These are phyloP conservation scores for Dactylella cylindrospora DNA, from an alignment of 2,329 filamentous ascomycete species.

Conservation along the genomic window DNA sequence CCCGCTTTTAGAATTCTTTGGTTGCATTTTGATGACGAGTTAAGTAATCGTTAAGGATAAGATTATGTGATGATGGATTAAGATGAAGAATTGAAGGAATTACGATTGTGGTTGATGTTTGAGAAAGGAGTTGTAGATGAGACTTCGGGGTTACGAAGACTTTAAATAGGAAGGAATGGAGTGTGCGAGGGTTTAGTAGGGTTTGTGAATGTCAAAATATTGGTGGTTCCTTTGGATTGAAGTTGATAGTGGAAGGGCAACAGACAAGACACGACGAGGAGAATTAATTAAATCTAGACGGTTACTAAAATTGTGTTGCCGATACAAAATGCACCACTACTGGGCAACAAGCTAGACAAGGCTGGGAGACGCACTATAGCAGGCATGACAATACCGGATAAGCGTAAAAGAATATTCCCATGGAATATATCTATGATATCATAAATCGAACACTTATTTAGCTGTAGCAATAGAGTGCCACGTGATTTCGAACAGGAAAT, in stretches of 20 bases:
- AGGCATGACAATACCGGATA: conserved; percentile 2
- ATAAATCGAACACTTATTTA: no score
- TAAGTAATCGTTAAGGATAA: neutral
- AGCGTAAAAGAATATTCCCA: neutral
- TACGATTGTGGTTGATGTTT: no score
- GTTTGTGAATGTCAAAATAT: no score
- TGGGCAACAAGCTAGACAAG: neutral
- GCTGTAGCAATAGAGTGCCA: no score
- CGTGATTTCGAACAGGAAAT: no score
- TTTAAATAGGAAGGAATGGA: no score
- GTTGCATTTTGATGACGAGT: neutral
- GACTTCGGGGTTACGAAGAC: no score
- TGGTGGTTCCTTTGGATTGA: no score
- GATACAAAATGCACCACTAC: conserved; percentile 9
- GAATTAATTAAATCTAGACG: neutral
- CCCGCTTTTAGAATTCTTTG: no score
- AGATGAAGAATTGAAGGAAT: neutral
- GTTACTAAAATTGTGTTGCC: conserved; percentile 12
- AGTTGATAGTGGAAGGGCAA: neutral
- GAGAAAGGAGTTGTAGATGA: no score
- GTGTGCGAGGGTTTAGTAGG: no score
- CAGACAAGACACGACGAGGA: neutral
- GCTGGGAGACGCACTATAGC: neutral
- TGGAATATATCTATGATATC: no score
- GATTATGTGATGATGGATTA: neutral